Evolutionary conservation across 495 filamentous ascomycete genomes (phyloP).

Genomic region (Corynascus novoguineensis): DNA sequence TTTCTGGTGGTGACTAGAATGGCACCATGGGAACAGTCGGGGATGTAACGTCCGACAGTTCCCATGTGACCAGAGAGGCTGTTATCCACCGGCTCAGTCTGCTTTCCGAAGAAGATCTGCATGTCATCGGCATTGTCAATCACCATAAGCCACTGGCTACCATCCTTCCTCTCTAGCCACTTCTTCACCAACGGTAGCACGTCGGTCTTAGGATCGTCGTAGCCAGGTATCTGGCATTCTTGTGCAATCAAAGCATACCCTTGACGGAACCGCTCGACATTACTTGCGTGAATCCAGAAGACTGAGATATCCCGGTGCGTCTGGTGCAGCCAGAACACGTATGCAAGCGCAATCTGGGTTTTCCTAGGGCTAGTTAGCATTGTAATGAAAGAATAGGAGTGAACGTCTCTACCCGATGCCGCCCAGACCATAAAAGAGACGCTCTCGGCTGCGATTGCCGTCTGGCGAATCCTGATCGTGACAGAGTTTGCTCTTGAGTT

Average conservation of each 20-base stretch:
- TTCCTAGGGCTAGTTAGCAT: constrained; percentile 34
- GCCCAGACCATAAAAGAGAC: too few relatives aligned
- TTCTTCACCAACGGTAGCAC: constrained; percentile 32
- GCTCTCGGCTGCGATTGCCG: too few relatives aligned
- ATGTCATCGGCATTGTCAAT: constrained; percentile 47
- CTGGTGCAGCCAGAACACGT: too few relatives aligned
- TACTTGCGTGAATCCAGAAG: constrained; percentile 45
- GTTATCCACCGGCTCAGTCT: too few relatives aligned
- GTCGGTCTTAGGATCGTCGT: constrained; percentile 31
- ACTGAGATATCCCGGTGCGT: constrained; percentile 32
- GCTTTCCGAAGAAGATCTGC: too few relatives aligned
- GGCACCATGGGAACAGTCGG: constrained; percentile 31
- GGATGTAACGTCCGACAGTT: constrained; percentile 32
- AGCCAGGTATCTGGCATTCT: constrained; percentile 27
- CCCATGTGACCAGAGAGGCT: too few relatives aligned
- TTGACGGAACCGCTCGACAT: constrained; percentile 36
- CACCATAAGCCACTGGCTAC: too few relatives aligned
- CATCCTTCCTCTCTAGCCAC: too few relatives aligned
- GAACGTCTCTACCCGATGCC: constrained; percentile 46
- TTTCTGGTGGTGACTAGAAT: constrained; percentile 41
- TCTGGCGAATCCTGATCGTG: too few relatives aligned
- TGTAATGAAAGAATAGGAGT: constrained; percentile 41
- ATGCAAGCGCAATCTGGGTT: constrained; percentile 52
- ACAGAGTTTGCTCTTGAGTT: too few relatives aligned
- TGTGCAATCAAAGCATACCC: constrained; percentile 39